Evolutionary conservation across 2,329 filamentous ascomycete species (phyloP).

Genomic region (Claviceps cyperi): DNA sequence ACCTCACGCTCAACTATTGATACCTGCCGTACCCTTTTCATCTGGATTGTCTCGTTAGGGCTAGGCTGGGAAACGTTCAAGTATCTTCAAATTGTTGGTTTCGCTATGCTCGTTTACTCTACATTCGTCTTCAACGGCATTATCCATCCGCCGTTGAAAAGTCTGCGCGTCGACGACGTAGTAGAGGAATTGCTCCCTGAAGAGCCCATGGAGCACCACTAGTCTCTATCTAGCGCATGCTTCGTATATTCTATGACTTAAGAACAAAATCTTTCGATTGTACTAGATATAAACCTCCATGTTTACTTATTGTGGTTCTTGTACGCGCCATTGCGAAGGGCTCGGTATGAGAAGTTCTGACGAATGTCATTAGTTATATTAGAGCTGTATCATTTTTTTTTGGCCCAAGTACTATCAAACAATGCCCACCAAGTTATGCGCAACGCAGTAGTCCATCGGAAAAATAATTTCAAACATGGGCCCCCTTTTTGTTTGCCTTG

Average conservation of each 20-base stretch:
- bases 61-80: slow-evolving; percentile 97
- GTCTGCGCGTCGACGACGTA: slow-evolving; percentile 40
- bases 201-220: slow-evolving; percentile 63
- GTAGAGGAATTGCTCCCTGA: slow-evolving; percentile 60
- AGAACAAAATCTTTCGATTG: neutral
- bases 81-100: slow-evolving; percentile 85
- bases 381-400: too few relatives aligned
- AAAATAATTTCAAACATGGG: neutral
- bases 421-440: neutral
- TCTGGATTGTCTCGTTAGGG: slow-evolving; percentile 88
- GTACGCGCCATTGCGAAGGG: neutral
- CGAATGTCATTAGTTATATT: neutral
- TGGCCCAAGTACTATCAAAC: too few relatives aligned
- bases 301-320: neutral
- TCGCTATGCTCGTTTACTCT: slow-evolving; percentile 82
- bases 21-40: slow-evolving; percentile 92
- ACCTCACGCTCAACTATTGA: slow-evolving; percentile 94
- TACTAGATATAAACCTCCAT: neutral
- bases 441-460: neutral
- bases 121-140: slow-evolving; percentile 96
- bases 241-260: neutral
- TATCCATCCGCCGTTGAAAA: slow-evolving; percentile 64
- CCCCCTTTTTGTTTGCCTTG: slow-evolving; percentile 6
- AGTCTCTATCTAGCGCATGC: neutral
- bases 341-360: neutral